Percentiles rank a stretch among this genome's conserved stretches.
phyloP scores from a whole-genome alignment of 116 monocot genomes.

The Phalaenopsis hybrid region DNA sequence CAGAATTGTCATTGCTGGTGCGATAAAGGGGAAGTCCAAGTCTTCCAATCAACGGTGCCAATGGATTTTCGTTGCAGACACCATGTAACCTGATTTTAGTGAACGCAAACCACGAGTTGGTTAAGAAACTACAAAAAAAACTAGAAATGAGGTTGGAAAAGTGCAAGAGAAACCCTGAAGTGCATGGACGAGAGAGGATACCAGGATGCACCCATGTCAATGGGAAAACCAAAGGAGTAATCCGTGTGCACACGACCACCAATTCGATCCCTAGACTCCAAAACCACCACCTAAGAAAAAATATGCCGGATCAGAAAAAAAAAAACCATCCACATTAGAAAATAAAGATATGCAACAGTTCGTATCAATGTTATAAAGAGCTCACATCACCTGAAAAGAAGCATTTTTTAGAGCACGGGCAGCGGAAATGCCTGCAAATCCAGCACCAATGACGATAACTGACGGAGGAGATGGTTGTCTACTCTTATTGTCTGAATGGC shows the following conservation, averaged over 20 bases:
- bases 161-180: not conserved
- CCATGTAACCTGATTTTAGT: conserved; percentile 66
- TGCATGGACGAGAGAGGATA: conserved; percentile 8
- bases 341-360: not conserved
- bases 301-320: not conserved
- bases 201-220: conserved; percentile 97
- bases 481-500: conserved; percentile 21
- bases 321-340: not conserved
- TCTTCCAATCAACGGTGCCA: conserved; percentile 66
- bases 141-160: not conserved
- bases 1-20: conserved; percentile 85
- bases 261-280: conserved; percentile 72
- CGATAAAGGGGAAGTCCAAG: conserved; percentile 76
- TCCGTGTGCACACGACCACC: conserved; percentile 91
- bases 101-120: not conserved
- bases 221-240: conserved; percentile 76
- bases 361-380: no score
- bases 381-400: conserved; percentile 45
- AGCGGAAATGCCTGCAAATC: conserved; percentile 89
- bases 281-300: conserved; percentile 49
- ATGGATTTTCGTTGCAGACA: conserved; percentile 80
- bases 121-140: not conserved
- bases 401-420: conserved; percentile 74
- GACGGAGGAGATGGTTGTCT: conserved; percentile 43
- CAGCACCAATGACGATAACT: conserved; percentile 84